These are phyloP conservation scores for Pseudoturritis turrita DNA, from an alignment of 345 rosid species.

Conservation along the genomic window DNA sequence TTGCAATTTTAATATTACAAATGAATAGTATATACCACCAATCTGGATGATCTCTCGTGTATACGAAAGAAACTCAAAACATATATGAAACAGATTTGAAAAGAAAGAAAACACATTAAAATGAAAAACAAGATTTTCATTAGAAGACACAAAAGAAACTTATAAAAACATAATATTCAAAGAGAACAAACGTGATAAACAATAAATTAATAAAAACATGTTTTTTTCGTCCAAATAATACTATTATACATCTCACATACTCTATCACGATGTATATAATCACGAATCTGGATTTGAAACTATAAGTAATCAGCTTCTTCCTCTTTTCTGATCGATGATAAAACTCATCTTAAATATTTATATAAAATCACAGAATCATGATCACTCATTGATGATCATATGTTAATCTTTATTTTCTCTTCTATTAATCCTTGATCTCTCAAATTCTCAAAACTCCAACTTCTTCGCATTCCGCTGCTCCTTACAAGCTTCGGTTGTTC, in stretches of 20 bases:
- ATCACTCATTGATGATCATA: background rate
- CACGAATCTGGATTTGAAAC: constrained; percentile 14
- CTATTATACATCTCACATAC: constrained; percentile 9
- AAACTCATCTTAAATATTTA: background rate
- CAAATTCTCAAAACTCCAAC: constrained; percentile 82
- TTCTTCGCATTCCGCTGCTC: constrained; percentile 78
- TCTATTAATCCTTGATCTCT: constrained; percentile 29
- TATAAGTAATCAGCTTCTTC: background rate
- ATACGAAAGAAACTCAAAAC: background rate
- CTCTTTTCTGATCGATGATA: background rate
- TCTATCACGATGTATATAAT: constrained; percentile 3
- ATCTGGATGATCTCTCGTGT: background rate
- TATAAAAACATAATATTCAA: background rate
- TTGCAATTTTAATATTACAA: background rate
- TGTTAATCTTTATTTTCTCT: constrained; percentile 1
- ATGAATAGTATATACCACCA: background rate
- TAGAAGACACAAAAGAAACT: background rate
- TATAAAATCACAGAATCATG: constrained; percentile 12
- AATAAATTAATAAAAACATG: background rate
- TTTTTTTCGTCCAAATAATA: background rate
- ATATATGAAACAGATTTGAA: background rate
- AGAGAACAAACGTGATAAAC: background rate
- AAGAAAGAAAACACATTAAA: background rate
- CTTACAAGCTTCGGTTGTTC: constrained; percentile 56
- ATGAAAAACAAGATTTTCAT: background rate